Conservation (phyloP, 768 basidiomycete genomes). For the Russula foetens region DNA sequence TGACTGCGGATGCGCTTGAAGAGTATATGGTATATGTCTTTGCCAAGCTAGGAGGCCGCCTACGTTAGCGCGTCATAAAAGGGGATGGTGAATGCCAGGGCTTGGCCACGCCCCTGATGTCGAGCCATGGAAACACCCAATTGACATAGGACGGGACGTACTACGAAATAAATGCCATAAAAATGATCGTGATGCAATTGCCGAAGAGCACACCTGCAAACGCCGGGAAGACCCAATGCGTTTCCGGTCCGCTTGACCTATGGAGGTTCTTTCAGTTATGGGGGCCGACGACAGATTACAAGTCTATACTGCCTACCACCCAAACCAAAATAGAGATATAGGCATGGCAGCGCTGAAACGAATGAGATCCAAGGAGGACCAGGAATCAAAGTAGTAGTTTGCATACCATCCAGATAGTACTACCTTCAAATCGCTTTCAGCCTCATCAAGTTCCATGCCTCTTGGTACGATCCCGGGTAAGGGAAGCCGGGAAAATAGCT, state of each 20-base stretch:
- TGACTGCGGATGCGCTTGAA: conserved; percentile 20
- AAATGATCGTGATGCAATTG: conserved; percentile 18
- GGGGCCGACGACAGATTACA: background rate
- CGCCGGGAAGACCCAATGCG: conserved; percentile 22
- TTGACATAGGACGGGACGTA: background rate
- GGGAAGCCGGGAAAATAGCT: conserved; percentile 11
- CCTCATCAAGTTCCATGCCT: background rate
- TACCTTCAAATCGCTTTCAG: conserved; percentile 20
- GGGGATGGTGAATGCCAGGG: too few species aligned
- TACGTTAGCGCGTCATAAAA: background rate
- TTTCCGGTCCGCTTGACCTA: conserved; percentile 22
- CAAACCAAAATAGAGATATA: conserved; percentile 23
- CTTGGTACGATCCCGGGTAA: conserved; percentile 16
- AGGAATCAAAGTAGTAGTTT: background rate
- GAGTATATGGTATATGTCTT: conserved; percentile 20
- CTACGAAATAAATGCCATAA: conserved; percentile 23
- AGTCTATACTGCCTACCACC: conserved; percentile 17
- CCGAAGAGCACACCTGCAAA: conserved; percentile 23
- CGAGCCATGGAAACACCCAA: too few species aligned
- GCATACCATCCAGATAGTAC: conserved; percentile 20
- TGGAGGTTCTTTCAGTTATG: background rate
- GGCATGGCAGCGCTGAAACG: conserved; percentile 15
- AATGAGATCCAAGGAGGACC: background rate
- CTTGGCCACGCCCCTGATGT: too few species aligned
- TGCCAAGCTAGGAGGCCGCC: conserved; percentile 5